Percentiles rank a stretch among this genome's conserved stretches.
phyloP scores from a whole-genome alignment of 805 yeast genomes.

The Kluyveromyces dobzhanskii region DNA sequence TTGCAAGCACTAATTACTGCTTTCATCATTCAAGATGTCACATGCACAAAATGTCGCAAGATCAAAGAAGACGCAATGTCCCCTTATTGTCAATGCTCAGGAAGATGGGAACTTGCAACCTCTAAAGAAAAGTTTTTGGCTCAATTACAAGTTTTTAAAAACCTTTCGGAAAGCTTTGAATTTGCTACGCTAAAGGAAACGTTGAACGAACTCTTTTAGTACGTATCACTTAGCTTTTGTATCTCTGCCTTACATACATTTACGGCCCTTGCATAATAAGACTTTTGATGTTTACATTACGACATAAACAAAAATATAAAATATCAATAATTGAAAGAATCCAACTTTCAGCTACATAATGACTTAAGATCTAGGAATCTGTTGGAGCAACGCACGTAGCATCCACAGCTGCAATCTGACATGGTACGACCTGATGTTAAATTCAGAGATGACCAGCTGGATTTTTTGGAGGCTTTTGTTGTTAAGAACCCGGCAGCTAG shows the following conservation, averaged over 20 bases:
- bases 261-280: no score
- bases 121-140: slow-evolving; percentile 36
- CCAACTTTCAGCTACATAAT: no score
- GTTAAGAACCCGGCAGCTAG: slow-evolving; percentile 14
- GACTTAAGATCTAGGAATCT: no score
- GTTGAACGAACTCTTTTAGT: background rate
- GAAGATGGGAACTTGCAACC: slow-evolving; percentile 63
- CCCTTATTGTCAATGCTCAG: slow-evolving; percentile 79
- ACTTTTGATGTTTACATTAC: no score
- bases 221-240: background rate
- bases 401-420: no score
- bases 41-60: slow-evolving; percentile 68
- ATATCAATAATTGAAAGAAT: no score
- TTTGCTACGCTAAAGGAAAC: slow-evolving; percentile 42
- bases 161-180: slow-evolving; percentile 53
- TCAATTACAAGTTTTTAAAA: slow-evolving; percentile 41
- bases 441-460: slow-evolving; percentile 21
- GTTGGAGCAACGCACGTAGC: no score
- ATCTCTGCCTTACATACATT: background rate
- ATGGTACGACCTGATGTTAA: slow-evolving; percentile 1
- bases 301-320: no score
- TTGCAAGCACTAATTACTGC: slow-evolving; percentile 45
- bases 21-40: slow-evolving; percentile 71
- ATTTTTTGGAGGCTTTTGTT: slow-evolving; percentile 16
- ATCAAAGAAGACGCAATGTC: slow-evolving; percentile 63